These are phyloP conservation scores for Cladophialophora immunda DNA, from an alignment of 2,329 filamentous ascomycete genomes.

Conservation along the genomic window DNA sequence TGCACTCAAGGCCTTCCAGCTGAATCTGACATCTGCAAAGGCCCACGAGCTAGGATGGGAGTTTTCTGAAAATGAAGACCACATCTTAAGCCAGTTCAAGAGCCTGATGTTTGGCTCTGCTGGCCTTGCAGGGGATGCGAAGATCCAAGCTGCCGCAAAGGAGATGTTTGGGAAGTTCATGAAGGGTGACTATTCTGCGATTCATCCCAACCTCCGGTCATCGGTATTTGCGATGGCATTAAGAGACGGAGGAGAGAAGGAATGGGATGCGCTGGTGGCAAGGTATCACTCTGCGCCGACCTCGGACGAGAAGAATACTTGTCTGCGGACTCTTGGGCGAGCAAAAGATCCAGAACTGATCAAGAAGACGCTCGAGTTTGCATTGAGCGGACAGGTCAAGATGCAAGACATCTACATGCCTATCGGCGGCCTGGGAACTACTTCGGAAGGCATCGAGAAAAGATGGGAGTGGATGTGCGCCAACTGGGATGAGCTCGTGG, in stretches of 20 bases:
- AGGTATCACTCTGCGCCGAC: constrained; percentile 78
- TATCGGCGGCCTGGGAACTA: constrained; percentile 77
- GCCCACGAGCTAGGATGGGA: constrained; percentile 89
- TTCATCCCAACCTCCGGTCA: constrained; percentile 89
- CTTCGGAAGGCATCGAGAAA: constrained; percentile 78
- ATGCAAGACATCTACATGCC: constrained; percentile 95
- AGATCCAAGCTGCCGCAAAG: constrained; percentile 79
- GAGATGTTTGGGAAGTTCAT: constrained; percentile 91
- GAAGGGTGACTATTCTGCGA: constrained; percentile 77
- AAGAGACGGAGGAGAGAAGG: constrained; percentile 83
- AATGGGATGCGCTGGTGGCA: constrained; percentile 81
- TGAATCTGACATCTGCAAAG: constrained; percentile 77
- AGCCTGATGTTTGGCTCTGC: constrained; percentile 85
- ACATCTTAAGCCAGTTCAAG: constrained; percentile 95
- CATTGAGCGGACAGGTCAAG: constrained; percentile 83
- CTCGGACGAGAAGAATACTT: constrained; percentile 90
- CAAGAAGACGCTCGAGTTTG: constrained; percentile 77
- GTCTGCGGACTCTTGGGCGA: constrained; percentile 82
- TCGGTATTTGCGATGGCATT: constrained; percentile 87
- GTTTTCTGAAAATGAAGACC: constrained; percentile 83
- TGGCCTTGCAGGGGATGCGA: constrained; percentile 80
- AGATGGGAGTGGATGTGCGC: constrained; percentile 84
- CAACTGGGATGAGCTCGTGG: constrained; percentile 86
- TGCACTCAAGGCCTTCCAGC: constrained; percentile 83
- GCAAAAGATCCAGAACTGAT: constrained; percentile 81